Evolutionary conservation across 345 rosid species (phyloP).

Genomic region (Trapa bicornis): DNA sequence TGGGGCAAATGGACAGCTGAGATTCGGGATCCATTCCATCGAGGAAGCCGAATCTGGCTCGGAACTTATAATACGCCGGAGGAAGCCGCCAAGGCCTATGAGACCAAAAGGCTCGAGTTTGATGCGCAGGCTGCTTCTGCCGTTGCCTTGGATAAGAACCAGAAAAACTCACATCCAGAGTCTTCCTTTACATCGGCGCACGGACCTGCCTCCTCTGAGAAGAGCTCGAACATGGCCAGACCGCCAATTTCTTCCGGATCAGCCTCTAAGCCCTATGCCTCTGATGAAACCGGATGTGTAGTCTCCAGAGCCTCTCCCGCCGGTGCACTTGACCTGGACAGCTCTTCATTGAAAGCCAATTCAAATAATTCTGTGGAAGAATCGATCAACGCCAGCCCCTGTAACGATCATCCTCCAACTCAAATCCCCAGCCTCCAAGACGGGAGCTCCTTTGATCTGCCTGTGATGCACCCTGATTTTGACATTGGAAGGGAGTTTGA

Average conservation of each 20-base stretch:
- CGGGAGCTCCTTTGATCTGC: constrained; percentile 19
- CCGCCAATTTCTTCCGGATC: constrained; percentile 6
- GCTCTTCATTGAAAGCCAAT: constrained; percentile 19
- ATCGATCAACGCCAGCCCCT: constrained; percentile 2
- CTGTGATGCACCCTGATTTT: constrained; percentile 20
- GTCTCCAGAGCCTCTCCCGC: constrained; percentile 47
- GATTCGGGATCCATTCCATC: constrained; percentile 51
- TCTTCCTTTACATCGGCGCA: not conserved
- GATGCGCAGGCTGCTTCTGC: constrained; percentile 18
- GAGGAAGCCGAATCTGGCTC: constrained; percentile 45
- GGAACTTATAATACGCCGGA: constrained; percentile 64
- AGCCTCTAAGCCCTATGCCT: constrained; percentile 5
- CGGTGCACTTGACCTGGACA: constrained; percentile 35
- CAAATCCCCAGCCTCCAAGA: constrained; percentile 37
- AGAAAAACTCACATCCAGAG: not conserved
- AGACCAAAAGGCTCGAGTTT: constrained; percentile 49
- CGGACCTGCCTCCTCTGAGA: too few species aligned
- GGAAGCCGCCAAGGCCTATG: constrained; percentile 73
- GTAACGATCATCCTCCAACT: constrained; percentile 21
- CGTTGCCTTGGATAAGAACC: constrained; percentile 7
- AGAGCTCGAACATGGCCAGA: not conserved
- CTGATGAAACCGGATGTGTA: constrained; percentile 37
- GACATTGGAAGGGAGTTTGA: constrained; percentile 35
- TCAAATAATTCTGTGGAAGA: constrained; percentile 4
- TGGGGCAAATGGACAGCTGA: constrained; percentile 97